Evolutionary conservation across 805 yeast genomes (phyloP).

Genomic region (Metschnikowia dekortorum): DNA sequence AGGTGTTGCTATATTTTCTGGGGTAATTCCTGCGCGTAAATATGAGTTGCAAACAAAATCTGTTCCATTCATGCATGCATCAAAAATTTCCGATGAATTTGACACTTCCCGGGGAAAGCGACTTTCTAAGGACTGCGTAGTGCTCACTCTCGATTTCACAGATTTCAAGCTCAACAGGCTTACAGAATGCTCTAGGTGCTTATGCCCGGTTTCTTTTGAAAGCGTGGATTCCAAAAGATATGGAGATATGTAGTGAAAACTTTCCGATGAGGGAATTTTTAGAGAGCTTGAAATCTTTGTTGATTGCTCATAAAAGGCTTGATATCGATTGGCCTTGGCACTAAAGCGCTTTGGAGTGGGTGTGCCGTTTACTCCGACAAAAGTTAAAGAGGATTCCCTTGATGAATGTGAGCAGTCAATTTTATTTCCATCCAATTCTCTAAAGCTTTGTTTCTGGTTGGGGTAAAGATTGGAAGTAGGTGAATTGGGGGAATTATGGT

Average conservation of each 20-base stretch:
- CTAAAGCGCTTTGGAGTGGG: slow-evolving; percentile 29
- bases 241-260: slow-evolving; percentile 16
- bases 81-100: background rate
- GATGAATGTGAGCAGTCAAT: slow-evolving; percentile 34
- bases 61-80: background rate
- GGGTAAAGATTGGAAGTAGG: slow-evolving; percentile 29
- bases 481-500: slow-evolving; percentile 28
- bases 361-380: slow-evolving; percentile 8
- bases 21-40: background rate
- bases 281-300: slow-evolving; percentile 42
- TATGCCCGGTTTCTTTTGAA: background rate
- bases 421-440: slow-evolving; percentile 6
- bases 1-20: background rate
- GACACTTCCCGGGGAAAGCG: background rate
- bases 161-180: slow-evolving; percentile 20
- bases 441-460: background rate
- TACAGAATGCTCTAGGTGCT: slow-evolving; percentile 18
- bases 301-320: slow-evolving; percentile 45
- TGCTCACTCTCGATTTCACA: background rate
- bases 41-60: background rate
- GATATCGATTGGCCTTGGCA: slow-evolving; percentile 45
- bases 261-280: slow-evolving; percentile 31
- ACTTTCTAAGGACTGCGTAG: background rate
- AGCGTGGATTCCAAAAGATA: background rate
- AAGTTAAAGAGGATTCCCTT: slow-evolving; percentile 22